These are phyloP conservation scores for Cajanus cajan DNA, from an alignment of 306 rosid species.

Conservation along the genomic window DNA sequence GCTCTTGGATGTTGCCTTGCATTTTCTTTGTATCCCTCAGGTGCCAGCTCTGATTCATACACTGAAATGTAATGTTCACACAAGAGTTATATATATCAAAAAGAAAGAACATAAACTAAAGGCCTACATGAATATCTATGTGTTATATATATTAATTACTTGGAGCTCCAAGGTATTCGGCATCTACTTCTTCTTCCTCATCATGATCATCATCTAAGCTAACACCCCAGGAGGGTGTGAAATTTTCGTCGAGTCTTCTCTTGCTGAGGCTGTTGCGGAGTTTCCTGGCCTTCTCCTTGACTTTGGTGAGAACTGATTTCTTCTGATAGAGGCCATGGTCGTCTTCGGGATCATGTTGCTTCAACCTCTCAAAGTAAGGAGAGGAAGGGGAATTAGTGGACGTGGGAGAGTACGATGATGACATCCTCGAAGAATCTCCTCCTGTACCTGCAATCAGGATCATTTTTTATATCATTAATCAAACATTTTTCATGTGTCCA, in stretches of 20 bases:
- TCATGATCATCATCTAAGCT: constrained; percentile 47
- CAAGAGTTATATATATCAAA: background rate
- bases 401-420: constrained; percentile 39
- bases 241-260: constrained; percentile 46
- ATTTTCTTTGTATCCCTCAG: constrained; percentile 64
- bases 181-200: constrained; percentile 45
- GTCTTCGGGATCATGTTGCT: constrained; percentile 54
- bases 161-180: constrained; percentile 92
- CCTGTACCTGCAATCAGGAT: constrained; percentile 32
- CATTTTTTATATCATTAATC: background rate
- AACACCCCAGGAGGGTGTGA: constrained; percentile 62
- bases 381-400: constrained; percentile 31
- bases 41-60: constrained; percentile 88
- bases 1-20: constrained; percentile 75
- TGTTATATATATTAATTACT: constrained; percentile 43
- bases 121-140: too few relatives aligned
- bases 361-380: constrained; percentile 30
- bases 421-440: constrained; percentile 40
- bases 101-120: background rate
- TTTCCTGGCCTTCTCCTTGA: constrained; percentile 78
- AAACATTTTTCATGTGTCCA: background rate
- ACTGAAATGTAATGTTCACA: constrained; percentile 46
- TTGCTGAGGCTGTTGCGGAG: constrained; percentile 64
- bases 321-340: constrained; percentile 56
- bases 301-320: constrained; percentile 85